Evolutionary conservation across 805 yeast species (phyloP), one percentile per base, ranked within the genome.

Genomic region (Yamadazyma philogaea): DNA sequence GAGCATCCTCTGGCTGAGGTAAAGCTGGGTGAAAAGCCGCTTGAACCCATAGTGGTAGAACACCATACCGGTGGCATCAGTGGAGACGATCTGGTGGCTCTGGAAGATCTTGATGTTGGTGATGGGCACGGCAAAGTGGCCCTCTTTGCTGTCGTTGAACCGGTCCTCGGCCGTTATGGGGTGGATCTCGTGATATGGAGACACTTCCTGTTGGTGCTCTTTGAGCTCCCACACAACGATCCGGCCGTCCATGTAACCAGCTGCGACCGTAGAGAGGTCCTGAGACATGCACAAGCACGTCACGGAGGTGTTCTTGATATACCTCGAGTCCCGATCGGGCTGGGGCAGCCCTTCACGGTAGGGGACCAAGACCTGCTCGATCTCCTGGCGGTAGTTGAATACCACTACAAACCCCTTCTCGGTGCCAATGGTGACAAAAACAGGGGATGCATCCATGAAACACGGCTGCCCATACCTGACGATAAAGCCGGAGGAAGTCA

Each of bases 241-340:
- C 41, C 68, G 69, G 0, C 97, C 98, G 17, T 72, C 63, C 4
- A 70, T 66, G 49, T 75, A 79, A 1, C 96, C 95, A 0, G 81
- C 83, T 0, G 84, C 87, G 2, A 88, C 48, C 52, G 74, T 77
- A 0, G 84, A 70, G 1, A 86, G 83, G 56, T 90, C 96, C 6
- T 77, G 64, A 0, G 93, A 82, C 11, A 84, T 61, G 0, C 78
- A 69, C 18, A 89, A 54, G 2, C 78, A 46, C 0, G 84, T 72
- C 0, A 87, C 79, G 0, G 71, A 42, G 28, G 17, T 28, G 31
- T 45, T 41, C 16, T 32, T 27, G 6, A 48, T 39, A 34, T 48
- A 48, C 1, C 19, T 26, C 10, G 33, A 14, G 2, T 22, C 34
- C n/a, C 3, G 30, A 14, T 10, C 17, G 6, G 17, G 28, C 7